These are phyloP conservation scores for Aaosphaeria arxii DNA, from an alignment of 2,329 filamentous ascomycete species.

Conservation along the genomic window DNA sequence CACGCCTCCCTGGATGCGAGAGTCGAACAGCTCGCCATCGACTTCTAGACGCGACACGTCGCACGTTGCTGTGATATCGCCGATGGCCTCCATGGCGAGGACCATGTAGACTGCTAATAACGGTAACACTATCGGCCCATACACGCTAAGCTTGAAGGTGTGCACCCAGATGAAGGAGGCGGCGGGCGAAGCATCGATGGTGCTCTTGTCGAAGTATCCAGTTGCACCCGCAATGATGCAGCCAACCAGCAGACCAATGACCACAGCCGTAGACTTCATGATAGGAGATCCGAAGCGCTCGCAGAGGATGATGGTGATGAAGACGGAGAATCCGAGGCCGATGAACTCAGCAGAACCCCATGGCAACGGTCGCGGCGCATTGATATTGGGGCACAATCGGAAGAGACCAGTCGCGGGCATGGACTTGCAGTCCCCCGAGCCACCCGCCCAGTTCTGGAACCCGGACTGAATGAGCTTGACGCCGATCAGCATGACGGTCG, in stretches of 20 bases:
- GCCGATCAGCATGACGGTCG: constrained; percentile 69
- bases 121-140: constrained; percentile 71
- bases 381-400: constrained; percentile 57
- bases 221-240: constrained; percentile 76
- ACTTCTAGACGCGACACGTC: constrained; percentile 76
- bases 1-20: constrained; percentile 74
- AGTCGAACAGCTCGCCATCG: constrained; percentile 69
- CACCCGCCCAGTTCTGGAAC: constrained; percentile 76
- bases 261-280: constrained; percentile 77
- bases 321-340: constrained; percentile 76
- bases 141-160: constrained; percentile 70
- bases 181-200: constrained; percentile 68
- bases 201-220: constrained; percentile 73
- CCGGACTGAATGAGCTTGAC: constrained; percentile 69
- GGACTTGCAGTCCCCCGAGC: constrained; percentile 58
- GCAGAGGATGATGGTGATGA: constrained; percentile 74
- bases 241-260: constrained; percentile 70
- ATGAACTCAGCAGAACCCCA: constrained; percentile 81
- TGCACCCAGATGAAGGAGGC: constrained; percentile 77
- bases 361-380: constrained; percentile 66
- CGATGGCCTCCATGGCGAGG: constrained; percentile 74
- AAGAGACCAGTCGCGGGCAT: constrained; percentile 52
- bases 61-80: constrained; percentile 77
- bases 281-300: constrained; percentile 80
- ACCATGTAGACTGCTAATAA: constrained; percentile 64